Percentiles rank a stretch among this genome's conserved stretches.
Conservation (phyloP, 805 yeast species). For the Metschnikowia lochheadii region DNA sequence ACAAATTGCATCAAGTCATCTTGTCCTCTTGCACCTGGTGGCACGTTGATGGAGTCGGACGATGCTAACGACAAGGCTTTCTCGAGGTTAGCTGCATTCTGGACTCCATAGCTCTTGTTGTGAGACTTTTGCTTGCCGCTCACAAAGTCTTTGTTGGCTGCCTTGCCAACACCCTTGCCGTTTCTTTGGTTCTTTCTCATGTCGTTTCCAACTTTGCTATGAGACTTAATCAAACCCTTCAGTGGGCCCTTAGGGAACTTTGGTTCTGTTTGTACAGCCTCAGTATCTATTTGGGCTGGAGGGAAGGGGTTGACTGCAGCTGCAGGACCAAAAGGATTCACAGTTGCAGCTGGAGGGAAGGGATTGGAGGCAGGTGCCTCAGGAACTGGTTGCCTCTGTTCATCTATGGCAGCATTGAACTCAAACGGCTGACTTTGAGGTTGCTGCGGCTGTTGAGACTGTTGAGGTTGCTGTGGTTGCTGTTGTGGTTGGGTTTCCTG, state of each 20-base stretch:
- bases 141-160: constrained; percentile 17
- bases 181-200: constrained; percentile 4
- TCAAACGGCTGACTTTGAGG: not conserved
- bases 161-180: constrained; percentile 16
- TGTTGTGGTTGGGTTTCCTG: constrained; percentile 8
- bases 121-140: constrained; percentile 8
- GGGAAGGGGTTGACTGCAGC: constrained; percentile 9
- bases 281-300: constrained; percentile 3
- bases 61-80: constrained; percentile 36
- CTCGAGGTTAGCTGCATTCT: constrained; percentile 39
- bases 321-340: constrained; percentile 9
- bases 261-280: not conserved
- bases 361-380: constrained; percentile 3
- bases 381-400: not conserved
- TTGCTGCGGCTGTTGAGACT: constrained; percentile 13
- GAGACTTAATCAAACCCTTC: constrained; percentile 3
- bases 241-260: constrained; percentile 10
- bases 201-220: constrained; percentile 10
- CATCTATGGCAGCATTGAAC: not conserved
- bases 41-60: constrained; percentile 22
- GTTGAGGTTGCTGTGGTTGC: constrained; percentile 10
- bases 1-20: constrained; percentile 55
- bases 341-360: constrained; percentile 7
- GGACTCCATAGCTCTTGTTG: constrained; percentile 31
- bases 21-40: constrained; percentile 47